Base-by-base conservation (phyloP, 441 rosid genomes). In the Corymbia calophylla region DNA sequence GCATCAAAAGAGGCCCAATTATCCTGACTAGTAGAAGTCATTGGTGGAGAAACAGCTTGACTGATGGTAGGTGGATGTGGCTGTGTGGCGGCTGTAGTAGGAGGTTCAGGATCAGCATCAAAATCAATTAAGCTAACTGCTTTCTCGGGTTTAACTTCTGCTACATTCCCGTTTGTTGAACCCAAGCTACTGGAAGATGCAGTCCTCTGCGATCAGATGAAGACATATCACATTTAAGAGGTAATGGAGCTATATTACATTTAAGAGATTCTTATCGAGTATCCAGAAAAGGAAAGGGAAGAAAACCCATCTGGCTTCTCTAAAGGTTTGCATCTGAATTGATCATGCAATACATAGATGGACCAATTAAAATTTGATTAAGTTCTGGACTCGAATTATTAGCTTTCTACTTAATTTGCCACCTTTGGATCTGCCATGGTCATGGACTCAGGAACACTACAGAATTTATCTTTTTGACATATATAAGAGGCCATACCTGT, bases 1-100 rank as follows among this genome's bases (percentile, higher is more conserved):
- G 90, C 92, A 91, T 97, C 99, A 93, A 98, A 98, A 92, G 97
- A 96, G 39, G 99, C 99, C 99, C 99, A 97, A 86, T 97, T 96
- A 88, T 94, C 94, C 85, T 95, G 93, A 91, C 91, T 93, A 90
- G 90, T 58, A 80, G 93, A 89, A 92, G 66, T 92, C 35, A 92
- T 53, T 60, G 97, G 93, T 92, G 92, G 95, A 87, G 89, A 90
- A 93, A 89, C 58, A 54, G 96, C 90, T 82, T 93, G 96, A 70
- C 89, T 90, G 29, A 73, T 21, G 68, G 89, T 88, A n/a, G 89
- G 68, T 90, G 92, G 95, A 29, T 93, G 96, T 54, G 94, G 62
- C 89, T 92, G 97, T 48, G 93, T 56, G 88, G 89, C 89, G 73
- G 95, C 88, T 15, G 93, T 89, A 88, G 94, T 91, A 86, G 96